These are phyloP conservation scores for Linderina pennispora DNA, from an alignment of 192 early-diverging fungal species.

Conservation along the genomic window DNA sequence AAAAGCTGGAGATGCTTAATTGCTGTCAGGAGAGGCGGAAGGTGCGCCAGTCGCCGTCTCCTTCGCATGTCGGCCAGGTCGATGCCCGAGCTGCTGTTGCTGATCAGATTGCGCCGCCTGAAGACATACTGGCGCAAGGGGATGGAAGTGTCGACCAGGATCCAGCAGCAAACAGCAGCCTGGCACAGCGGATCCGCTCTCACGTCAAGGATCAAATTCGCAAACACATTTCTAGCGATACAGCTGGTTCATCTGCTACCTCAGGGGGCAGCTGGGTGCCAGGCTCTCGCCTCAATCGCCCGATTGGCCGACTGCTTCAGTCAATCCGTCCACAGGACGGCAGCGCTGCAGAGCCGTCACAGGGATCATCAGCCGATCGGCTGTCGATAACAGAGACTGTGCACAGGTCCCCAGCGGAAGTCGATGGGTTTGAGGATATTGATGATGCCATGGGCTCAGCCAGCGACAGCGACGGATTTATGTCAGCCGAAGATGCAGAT, in stretches of 20 bases:
- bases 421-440: constrained; percentile 29
- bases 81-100: too few species aligned
- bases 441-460: constrained; percentile 14
- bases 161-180: background rate
- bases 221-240: too few species aligned
- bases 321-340: constrained; percentile 14
- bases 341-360: background rate
- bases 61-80: background rate
- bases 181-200: constrained; percentile 31
- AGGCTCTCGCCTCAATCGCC: constrained; percentile 29
- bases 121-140: too few species aligned
- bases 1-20: constrained; percentile 80
- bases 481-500: constrained; percentile 38
- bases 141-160: too few species aligned
- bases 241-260: too few species aligned
- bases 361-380: constrained; percentile 10
- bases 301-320: constrained; percentile 32
- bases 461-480: constrained; percentile 45
- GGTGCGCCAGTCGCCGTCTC: background rate
- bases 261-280: constrained; percentile 21
- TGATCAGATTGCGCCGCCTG: too few species aligned
- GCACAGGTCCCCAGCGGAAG: too few species aligned
- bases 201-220: constrained; percentile 29
- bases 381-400: too few species aligned
- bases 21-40: constrained; percentile 58